A percentile compares a stretch with the other conserved stretches of the same genome.
phyloP scores from a whole-genome alignment of 2,329 filamentous ascomycete species.

The Beauveria australis region DNA sequence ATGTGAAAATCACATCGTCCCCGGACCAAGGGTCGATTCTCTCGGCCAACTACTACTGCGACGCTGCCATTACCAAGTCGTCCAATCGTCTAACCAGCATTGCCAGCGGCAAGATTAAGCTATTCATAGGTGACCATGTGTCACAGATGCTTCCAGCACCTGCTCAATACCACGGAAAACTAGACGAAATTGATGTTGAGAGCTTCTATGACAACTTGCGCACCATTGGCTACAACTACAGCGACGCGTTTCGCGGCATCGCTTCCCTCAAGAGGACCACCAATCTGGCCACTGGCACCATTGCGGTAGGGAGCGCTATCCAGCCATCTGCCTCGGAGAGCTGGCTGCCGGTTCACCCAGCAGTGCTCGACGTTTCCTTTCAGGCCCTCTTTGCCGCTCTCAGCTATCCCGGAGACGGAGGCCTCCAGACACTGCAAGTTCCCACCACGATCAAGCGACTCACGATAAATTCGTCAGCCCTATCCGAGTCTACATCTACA shows the following conservation, averaged over 20 bases:
- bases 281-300: constrained; percentile 1
- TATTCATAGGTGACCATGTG: neutral
- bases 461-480: neutral
- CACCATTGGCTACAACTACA: constrained; percentile 17
- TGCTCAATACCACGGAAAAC: neutral
- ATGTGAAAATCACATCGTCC: neutral
- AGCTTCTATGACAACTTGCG: constrained; percentile 15
- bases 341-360: constrained; percentile 23
- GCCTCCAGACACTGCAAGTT: constrained; percentile 23
- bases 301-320: neutral
- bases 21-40: neutral
- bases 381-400: constrained; percentile 26
- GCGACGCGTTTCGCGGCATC: constrained; percentile 14
- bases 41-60: neutral
- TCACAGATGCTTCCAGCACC: neutral
- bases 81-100: neutral
- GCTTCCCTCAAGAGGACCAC: constrained; percentile 8
- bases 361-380: constrained; percentile 25
- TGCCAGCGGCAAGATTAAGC: constrained; percentile 6
- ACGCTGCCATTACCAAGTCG: neutral
- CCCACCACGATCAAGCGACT: constrained; percentile 20
- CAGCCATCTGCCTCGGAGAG: neutral
- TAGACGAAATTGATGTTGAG: constrained; percentile 10
- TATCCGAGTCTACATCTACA: neutral
- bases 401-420: constrained; percentile 24